Conservation (phyloP, 2,329 filamentous ascomycete species). For the Venturiaceae sp. region DNA sequence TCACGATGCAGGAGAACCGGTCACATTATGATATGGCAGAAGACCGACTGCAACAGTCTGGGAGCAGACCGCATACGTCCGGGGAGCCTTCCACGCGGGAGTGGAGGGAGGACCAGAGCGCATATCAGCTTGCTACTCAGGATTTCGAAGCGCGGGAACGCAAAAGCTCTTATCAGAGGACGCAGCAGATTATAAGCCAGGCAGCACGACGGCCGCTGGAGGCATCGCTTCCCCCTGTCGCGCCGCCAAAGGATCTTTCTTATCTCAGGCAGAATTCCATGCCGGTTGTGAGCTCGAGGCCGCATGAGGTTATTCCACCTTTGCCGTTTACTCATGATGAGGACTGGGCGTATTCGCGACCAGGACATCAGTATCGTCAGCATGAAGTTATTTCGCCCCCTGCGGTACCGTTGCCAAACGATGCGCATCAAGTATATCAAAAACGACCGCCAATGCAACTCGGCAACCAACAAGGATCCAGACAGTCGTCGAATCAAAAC, state of each 20-base stretch:
- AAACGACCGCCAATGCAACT: not conserved
- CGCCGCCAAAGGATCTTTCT: not conserved
- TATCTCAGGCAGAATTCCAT: not conserved
- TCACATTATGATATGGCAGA: not conserved
- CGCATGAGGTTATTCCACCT: not conserved
- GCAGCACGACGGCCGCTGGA: not conserved
- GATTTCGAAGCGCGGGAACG: not conserved
- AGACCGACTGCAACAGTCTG: not conserved
- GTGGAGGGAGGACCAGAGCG: not conserved
- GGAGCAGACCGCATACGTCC: slow-evolving; percentile 1
- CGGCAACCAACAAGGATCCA: not conserved
- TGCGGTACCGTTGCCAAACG: not conserved
- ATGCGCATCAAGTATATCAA: not conserved
- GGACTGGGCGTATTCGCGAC: not conserved
- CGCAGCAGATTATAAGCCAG: not conserved
- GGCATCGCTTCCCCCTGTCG: not conserved
- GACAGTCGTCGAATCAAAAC: not conserved
- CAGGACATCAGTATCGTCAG: not conserved
- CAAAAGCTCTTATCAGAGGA: not conserved
- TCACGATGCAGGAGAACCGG: not conserved
- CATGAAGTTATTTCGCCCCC: not conserved
- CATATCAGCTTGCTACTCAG: not conserved
- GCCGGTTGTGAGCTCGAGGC: not conserved
- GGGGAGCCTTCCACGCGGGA: not conserved
- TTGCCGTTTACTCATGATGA: not conserved